Evolutionary conservation across 176 grass and related monocot species (phyloP), one percentile per base, ranked within the genome.

Genomic region (Luzula sylvatica): DNA sequence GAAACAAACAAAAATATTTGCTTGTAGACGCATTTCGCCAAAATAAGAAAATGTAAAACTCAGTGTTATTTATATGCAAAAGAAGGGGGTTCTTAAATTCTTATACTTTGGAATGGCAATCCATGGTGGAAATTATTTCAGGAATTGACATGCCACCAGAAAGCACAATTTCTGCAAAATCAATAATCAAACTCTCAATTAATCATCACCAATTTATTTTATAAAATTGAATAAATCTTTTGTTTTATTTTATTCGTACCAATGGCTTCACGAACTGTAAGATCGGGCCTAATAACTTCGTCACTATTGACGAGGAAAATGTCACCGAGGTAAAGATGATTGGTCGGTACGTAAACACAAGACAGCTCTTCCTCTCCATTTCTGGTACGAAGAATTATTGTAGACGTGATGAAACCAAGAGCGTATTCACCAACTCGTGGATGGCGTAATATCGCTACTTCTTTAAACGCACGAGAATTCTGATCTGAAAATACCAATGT

Each of bases 271-370:
- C 76, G 63, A n/a, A 90, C 76, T 4, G 80, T 80, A 23, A 84
- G 73, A 25, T 84, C 68, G 0, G 77, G 77, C 41, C 72, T 65
- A 44, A 86, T 93, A 1, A 93, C 77, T 38, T 93, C 77, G 21
- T 23, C 21, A 3, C 27, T 67, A 74, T 63, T 82, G 65, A 86
- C 52, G 23, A 82, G 68, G 45, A 78, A 81, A 64, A 93, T 78
- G 56, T 93, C 81, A 13, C 87, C 77, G 16, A 93, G 69, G 46
- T 86, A 86, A 26, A 93, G 87, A 50, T 93, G 67, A 29, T 93
- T 93, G 40, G 81, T 93, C 3, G 77, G 81, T 42, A 93, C 54
- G 50, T 86, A 35, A 35, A 35, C 5, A 35, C 29, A 93, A 9
- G 55, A 55, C 7, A 93, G 73, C 40, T 93, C 73, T 54, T 85